phyloP scores from a whole-genome alignment of 2,329 filamentous ascomycete genomes.

The Tetracladium maxilliforme region DNA sequence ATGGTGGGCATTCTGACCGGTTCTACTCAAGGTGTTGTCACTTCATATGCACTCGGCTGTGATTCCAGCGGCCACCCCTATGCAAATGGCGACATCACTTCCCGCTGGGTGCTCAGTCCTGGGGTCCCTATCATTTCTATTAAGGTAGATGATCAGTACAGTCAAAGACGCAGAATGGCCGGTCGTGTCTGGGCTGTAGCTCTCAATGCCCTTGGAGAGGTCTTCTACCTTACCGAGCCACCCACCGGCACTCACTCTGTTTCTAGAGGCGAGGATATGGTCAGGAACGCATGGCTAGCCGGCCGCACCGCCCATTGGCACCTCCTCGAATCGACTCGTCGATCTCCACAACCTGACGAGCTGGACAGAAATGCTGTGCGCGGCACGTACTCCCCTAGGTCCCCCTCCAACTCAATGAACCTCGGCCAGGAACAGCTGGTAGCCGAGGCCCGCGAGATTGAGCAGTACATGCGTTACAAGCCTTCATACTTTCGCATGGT shows the following conservation, averaged over 20 bases:
- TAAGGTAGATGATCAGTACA: constrained; percentile 73
- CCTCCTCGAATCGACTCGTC: constrained; percentile 62
- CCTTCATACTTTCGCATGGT: constrained; percentile 66
- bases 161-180: constrained; percentile 48
- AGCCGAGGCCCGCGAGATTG: constrained; percentile 70
- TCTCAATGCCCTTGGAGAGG: constrained; percentile 85
- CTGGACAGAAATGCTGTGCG: too few species aligned
- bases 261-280: constrained; percentile 35
- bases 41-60: constrained; percentile 60
- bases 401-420: constrained; percentile 59
- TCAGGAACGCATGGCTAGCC: constrained; percentile 63
- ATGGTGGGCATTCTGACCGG: constrained; percentile 72
- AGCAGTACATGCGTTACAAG: constrained; percentile 55
- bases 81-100: constrained; percentile 70
- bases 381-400: constrained; percentile 71
- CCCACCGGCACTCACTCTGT: constrained; percentile 41
- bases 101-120: constrained; percentile 80
- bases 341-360: constrained; percentile 52
- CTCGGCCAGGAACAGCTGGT: constrained; percentile 55
- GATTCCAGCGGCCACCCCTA: too few species aligned
- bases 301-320: constrained; percentile 73
- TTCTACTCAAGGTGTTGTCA: constrained; percentile 70
- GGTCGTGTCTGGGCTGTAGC: constrained; percentile 78
- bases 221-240: constrained; percentile 68
- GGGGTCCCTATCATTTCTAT: constrained; percentile 84